Base-by-base conservation (phyloP, 2,329 filamentous ascomycete genomes). In the Geosmithia morbida region DNA sequence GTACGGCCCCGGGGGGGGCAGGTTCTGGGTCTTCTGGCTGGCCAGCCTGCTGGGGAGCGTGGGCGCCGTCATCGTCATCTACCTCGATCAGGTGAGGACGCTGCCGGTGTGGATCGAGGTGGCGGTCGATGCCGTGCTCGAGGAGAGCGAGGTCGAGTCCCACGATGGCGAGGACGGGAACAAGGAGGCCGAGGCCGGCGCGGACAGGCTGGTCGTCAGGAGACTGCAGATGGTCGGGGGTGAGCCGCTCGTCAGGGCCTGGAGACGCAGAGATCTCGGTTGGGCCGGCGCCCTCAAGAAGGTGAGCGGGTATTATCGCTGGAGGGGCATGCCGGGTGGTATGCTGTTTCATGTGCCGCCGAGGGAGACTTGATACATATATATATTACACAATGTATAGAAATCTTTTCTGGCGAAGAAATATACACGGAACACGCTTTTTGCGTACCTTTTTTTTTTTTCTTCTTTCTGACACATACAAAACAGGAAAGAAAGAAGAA, bases 1-100 rank as follows among this genome's bases (percentile, higher is more conserved):
- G 1, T 74, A 66, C 51, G 64, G 63, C 0, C 70, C 71, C 0
- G 61, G 58, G n/a, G 61, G 61, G 1, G 30, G 51, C 16, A 55
- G 56, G 17, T 74, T 74, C 56, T 74, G 63, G 62, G 62, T 74
- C 0, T 74, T 72, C 49, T 74, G 71, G 71, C 63, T 64, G 1
- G 60, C 62, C 2, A 61, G 65, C 2, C 53, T 66, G 0, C 61
- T 69, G 3, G 60, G 68, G 1, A 59, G 63, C 2, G 48, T 65
- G 14, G 8, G 67, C 1, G 64, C 65, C 0, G 47, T 74, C 2
- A 50, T 66, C 3, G 52, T 73, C 48, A 71, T 74, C 48, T 71
- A 74, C 52, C 64, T 69, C 8, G 71, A 74, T 50, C 65, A 66
- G 41, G 61, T 74, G 43, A 64, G 71, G 41, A 65, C 59, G 42